phyloP scores from a whole-genome alignment of 352 stramenopile species.

The Phytophthora idaei region DNA sequence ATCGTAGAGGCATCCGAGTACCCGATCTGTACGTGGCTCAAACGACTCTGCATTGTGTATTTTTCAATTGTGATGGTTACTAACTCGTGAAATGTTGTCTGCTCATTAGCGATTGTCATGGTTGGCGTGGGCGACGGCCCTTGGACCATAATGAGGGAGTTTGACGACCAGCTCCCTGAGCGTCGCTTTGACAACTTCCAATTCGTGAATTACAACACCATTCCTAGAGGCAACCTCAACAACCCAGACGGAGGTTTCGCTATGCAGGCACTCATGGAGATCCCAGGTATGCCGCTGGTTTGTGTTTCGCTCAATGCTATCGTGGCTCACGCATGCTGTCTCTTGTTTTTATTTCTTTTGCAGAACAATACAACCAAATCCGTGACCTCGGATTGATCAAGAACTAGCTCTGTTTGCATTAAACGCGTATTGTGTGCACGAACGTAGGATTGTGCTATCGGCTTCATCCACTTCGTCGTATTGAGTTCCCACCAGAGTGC shows the following conservation, averaged over 20 bases:
- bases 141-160: conserved; percentile 80
- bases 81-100: conserved; percentile 12
- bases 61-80: background rate
- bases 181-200: conserved; percentile 86
- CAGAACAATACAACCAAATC: conserved; percentile 71
- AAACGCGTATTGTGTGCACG: background rate
- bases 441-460: too few species aligned
- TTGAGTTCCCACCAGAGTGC: too few species aligned
- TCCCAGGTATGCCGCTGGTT: conserved; percentile 52
- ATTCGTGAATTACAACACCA: conserved; percentile 81
- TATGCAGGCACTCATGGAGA: conserved; percentile 53
- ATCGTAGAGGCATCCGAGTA: conserved; percentile 78
- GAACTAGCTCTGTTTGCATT: conserved; percentile 6
- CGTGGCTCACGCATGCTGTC: background rate
- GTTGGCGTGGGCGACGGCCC: conserved; percentile 79
- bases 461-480: too few species aligned
- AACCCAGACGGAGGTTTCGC: conserved; percentile 52
- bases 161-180: conserved; percentile 71
- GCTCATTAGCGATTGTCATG: conserved; percentile 51
- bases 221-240: conserved; percentile 41
- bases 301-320: conserved; percentile 42
- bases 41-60: background rate
- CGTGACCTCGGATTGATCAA: conserved; percentile 53
- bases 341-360: background rate
- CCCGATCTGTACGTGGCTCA: conserved; percentile 67